These are phyloP conservation scores for Kalaharituber pfeilii DNA, from an alignment of 2,329 filamentous ascomycete genomes.

Conservation along the genomic window DNA sequence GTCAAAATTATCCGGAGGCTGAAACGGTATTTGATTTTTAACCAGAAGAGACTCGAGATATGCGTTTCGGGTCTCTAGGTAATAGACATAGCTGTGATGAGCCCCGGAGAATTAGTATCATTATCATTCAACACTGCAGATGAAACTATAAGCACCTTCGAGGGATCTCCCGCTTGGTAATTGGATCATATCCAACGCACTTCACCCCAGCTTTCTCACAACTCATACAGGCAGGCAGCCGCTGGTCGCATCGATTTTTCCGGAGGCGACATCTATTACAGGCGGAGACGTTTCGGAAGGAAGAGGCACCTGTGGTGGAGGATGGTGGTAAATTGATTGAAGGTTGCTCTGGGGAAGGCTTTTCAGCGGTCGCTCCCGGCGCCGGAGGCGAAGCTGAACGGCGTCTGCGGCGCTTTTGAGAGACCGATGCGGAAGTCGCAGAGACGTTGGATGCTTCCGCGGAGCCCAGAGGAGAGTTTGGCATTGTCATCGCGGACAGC, in stretches of 20 bases:
- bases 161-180: constrained; percentile 89
- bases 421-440: constrained; percentile 4
- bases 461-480: neutral
- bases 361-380: constrained; percentile 3
- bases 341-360: neutral
- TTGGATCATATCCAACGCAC: constrained; percentile 90
- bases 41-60: constrained; percentile 64
- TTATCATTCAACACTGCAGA: neutral
- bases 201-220: constrained; percentile 85
- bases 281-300: constrained; percentile 74
- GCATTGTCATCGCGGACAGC: neutral
- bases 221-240: constrained; percentile 71
- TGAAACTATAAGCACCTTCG: constrained; percentile 36
- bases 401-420: constrained; percentile 16
- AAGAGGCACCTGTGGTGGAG: constrained; percentile 15
- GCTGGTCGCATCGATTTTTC: constrained; percentile 92
- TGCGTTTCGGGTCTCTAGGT: constrained; percentile 70
- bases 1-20: constrained; percentile 37
- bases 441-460: neutral
- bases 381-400: constrained; percentile 8
- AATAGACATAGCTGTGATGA: constrained; percentile 63
- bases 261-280: constrained; percentile 83
- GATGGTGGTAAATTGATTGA: constrained; percentile 5
- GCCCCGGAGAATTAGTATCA: neutral
- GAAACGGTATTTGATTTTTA: constrained; percentile 52